Percentiles rank a stretch among this genome's conserved stretches.
phyloP scores from a whole-genome alignment of 768 basidiomycete genomes.

The Boletus rubroflammeus region DNA sequence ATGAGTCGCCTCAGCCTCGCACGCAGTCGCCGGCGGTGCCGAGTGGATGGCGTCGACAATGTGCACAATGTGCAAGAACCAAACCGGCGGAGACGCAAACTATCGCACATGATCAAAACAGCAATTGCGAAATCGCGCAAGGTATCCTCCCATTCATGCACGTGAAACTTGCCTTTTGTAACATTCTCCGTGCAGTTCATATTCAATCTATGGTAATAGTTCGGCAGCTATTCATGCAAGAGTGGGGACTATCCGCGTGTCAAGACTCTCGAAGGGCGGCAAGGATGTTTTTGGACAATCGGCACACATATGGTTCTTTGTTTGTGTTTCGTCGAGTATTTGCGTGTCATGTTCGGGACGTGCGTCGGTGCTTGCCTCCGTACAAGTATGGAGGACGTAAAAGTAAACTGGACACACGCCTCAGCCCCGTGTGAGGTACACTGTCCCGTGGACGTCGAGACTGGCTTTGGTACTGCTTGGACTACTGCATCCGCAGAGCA shows the following conservation, averaged over 20 bases:
- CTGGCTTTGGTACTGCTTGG: slow-evolving; percentile 19
- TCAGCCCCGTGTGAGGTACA: slow-evolving; percentile 7
- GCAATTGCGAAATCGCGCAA: slow-evolving; percentile 22
- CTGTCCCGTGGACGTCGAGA: slow-evolving; percentile 1
- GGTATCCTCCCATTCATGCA: slow-evolving; percentile 16
- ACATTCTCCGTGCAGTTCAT: slow-evolving; percentile 22
- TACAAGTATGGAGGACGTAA: slow-evolving; percentile 5
- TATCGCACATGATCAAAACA: slow-evolving; percentile 19
- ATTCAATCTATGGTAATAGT: slow-evolving; percentile 19
- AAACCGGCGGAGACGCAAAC: slow-evolving; percentile 8
- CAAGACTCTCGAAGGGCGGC: not conserved
- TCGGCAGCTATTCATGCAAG: slow-evolving; percentile 3
- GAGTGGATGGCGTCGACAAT: not conserved
- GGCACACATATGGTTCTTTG: slow-evolving; percentile 12
- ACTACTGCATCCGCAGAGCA: slow-evolving; percentile 19
- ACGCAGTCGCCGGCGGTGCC: slow-evolving; percentile 1
- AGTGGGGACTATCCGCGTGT: not conserved
- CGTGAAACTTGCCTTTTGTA: slow-evolving; percentile 18
- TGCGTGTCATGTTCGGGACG: slow-evolving; percentile 16
- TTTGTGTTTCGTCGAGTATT: slow-evolving; percentile 22
- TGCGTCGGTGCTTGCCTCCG: slow-evolving; percentile 7
- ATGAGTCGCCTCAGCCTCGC: slow-evolving; percentile 4
- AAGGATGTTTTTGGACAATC: slow-evolving; percentile 7
- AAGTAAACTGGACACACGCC: slow-evolving; percentile 6
- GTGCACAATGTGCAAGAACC: slow-evolving; percentile 6